A percentile compares a stretch with the other conserved stretches of the same genome.
Conservation (phyloP, 2,329 filamentous ascomycete species). For the Penicillium sclerotiorum region DNA sequence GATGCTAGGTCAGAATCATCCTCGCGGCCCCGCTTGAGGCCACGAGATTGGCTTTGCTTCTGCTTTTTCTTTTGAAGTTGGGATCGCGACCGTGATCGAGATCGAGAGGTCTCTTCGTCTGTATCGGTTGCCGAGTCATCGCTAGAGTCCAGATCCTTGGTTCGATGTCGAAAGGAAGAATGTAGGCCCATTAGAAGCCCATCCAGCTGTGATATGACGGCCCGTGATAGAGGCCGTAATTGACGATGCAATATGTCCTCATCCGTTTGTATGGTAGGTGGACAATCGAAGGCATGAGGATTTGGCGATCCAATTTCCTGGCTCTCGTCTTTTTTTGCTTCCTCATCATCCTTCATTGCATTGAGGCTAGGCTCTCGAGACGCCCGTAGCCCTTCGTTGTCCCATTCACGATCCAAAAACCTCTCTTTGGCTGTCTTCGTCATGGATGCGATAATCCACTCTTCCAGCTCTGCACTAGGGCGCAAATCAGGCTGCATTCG, state of each 20-base stretch:
- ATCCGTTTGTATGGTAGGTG: constrained; percentile 31
- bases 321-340: constrained; percentile 15
- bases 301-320: constrained; percentile 5
- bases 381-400: constrained; percentile 9
- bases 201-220: constrained; percentile 71
- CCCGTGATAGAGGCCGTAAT: constrained; percentile 69
- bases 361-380: constrained; percentile 12
- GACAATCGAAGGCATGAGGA: constrained; percentile 6
- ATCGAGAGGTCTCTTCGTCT: constrained; percentile 23
- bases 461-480: constrained; percentile 67
- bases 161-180: constrained; percentile 61
- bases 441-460: constrained; percentile 68
- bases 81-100: constrained; percentile 15
- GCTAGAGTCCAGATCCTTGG: constrained; percentile 27
- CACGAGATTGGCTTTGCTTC: constrained; percentile 26
- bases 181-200: constrained; percentile 70
- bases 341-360: constrained; percentile 22
- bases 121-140: constrained; percentile 35
- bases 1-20: background rate
- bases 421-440: constrained; percentile 68
- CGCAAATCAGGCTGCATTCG: constrained; percentile 47
- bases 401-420: constrained; percentile 53
- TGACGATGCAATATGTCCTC: constrained; percentile 53
- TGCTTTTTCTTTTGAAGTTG: constrained; percentile 11
- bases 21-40: constrained; percentile 22